These are phyloP conservation scores for Diaporthe capsici DNA, from an alignment of 2,329 filamentous ascomycete species.

Conservation along the genomic window DNA sequence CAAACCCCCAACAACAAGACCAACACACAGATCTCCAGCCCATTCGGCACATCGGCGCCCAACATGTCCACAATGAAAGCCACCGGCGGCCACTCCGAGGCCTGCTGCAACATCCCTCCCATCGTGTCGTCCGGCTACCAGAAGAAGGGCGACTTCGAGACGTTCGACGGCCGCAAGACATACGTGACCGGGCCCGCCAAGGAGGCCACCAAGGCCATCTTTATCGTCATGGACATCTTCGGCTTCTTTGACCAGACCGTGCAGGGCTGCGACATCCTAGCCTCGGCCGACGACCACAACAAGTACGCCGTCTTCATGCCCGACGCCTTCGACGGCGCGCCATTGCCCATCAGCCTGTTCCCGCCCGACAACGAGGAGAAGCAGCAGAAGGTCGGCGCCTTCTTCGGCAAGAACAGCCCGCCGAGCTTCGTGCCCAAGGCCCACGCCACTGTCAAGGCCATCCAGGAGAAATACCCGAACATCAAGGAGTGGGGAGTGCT, in stretches of 20 bases:
- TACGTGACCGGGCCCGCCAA: conserved; percentile 62
- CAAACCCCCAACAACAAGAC: not conserved
- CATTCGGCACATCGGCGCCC: conserved; percentile 42
- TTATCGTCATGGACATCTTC: conserved; percentile 77
- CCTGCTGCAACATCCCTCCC: conserved; percentile 62
- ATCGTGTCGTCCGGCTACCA: conserved; percentile 60
- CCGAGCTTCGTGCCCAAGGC: conserved; percentile 63
- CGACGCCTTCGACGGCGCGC: conserved; percentile 88
- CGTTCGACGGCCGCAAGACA: conserved; percentile 60
- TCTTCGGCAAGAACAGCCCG: conserved; percentile 68
- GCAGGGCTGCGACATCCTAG: conserved; percentile 78
- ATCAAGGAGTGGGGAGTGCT: conserved; percentile 73
- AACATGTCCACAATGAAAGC: conserved; percentile 53
- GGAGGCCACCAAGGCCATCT: conserved; percentile 68
- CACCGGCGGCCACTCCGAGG: conserved; percentile 55
- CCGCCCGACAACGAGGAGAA: conserved; percentile 77
- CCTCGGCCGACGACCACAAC: conserved; percentile 67
- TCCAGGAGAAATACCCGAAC: conserved; percentile 64
- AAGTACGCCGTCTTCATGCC: conserved; percentile 92
- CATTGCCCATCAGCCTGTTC: conserved; percentile 70
- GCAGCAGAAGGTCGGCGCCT: conserved; percentile 68
- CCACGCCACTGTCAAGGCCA: conserved; percentile 68
- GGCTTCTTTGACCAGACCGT: conserved; percentile 79
- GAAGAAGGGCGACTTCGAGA: conserved; percentile 61
- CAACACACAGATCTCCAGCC: not conserved